phyloP scores from a whole-genome alignment of 2,329 filamentous ascomycete species.

The Phaeosphaeriaceae sp. region DNA sequence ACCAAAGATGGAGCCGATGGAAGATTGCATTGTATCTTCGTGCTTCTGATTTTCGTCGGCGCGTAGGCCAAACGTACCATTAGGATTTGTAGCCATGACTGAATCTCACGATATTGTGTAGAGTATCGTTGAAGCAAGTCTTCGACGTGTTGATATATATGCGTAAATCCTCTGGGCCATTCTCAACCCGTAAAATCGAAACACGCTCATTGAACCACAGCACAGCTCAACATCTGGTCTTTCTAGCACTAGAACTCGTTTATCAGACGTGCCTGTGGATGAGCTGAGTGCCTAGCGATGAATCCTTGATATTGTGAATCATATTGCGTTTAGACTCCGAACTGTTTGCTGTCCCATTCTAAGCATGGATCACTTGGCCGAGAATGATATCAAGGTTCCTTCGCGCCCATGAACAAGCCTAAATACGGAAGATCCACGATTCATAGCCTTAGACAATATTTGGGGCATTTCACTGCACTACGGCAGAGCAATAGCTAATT shows the following conservation, averaged over 20 bases:
- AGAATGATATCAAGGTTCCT: not conserved
- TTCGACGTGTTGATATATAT: not conserved
- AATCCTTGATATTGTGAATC: not conserved
- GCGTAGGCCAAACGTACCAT: not conserved
- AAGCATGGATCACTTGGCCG: not conserved
- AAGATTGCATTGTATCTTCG: not conserved
- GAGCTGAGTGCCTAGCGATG: not conserved
- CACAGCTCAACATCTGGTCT: not conserved
- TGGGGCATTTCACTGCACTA: not conserved
- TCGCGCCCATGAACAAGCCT: not conserved
- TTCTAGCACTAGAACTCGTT: too few relatives aligned
- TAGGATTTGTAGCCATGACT: not conserved
- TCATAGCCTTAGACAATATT: not conserved
- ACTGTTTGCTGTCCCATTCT: not conserved
- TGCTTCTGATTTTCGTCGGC: not conserved
- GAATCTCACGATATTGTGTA: not conserved
- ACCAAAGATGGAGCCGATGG: not conserved
- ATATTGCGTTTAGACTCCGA: conserved; percentile 7
- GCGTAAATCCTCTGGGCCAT: not conserved
- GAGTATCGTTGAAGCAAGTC: not conserved
- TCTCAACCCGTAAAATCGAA: not conserved
- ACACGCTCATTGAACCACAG: not conserved
- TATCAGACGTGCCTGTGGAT: too few relatives aligned
- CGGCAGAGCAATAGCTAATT: not conserved
- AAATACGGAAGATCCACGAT: not conserved